Percentiles rank a stretch among this genome's conserved stretches.
Evolutionary conservation across 106 monocot genomes (phyloP).

Genomic region (Vanilla planifolia): DNA sequence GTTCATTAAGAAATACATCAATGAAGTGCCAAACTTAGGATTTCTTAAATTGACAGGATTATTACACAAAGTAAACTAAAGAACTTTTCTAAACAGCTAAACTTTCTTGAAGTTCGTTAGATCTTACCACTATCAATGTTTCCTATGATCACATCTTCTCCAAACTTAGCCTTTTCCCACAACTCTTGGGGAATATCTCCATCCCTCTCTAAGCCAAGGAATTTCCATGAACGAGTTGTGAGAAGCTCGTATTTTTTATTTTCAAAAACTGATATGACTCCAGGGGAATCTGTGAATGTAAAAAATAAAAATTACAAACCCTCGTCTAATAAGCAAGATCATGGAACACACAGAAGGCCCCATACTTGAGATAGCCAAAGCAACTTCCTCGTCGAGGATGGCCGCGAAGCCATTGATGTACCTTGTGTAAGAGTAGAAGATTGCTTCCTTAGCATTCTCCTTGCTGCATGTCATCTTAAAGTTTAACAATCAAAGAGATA

Average conservation of each 20-base stretch:
- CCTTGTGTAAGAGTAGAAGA: constrained; percentile 32
- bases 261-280: constrained; percentile 45
- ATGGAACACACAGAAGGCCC: not conserved
- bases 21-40: no score
- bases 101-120: not conserved
- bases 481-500: no score
- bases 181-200: constrained; percentile 27
- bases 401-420: constrained; percentile 41
- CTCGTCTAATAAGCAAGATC: not conserved
- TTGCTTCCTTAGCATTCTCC: constrained; percentile 26
- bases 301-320: not conserved
- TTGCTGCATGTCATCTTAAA: no score
- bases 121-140: constrained; percentile 60
- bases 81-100: no score
- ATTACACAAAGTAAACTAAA: no score
- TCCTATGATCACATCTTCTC: constrained; percentile 61
- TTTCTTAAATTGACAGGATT: no score
- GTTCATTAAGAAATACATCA: constrained; percentile 3
- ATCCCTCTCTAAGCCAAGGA: constrained; percentile 36
- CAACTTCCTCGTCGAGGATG: constrained; percentile 26
- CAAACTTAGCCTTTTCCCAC: constrained; percentile 60
- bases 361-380: constrained; percentile 24
- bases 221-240: constrained; percentile 66
- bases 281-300: constrained; percentile 24
- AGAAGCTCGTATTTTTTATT: constrained; percentile 44